Conservation (phyloP, 306 rosid genomes). For the Chamaecrista fasciculata region DNA sequence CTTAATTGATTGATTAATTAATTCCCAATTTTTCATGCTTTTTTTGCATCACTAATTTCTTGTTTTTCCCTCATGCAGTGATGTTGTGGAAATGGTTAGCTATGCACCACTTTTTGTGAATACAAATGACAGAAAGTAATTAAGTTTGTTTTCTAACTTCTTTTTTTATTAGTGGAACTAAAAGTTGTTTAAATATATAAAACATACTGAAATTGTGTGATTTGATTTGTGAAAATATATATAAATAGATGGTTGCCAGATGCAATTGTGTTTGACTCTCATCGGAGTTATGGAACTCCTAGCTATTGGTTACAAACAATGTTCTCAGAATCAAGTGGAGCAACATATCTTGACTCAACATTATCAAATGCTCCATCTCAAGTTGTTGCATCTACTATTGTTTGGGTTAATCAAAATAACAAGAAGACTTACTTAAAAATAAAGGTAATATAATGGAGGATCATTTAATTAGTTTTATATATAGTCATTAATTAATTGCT, state of each 20-base stretch:
- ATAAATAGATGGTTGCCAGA: slow-evolving; percentile 74
- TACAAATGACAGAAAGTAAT: slow-evolving; percentile 65
- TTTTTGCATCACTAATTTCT: too few species aligned
- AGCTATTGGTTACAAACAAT: slow-evolving; percentile 84
- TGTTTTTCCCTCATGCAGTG: too few species aligned
- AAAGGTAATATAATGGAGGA: too few species aligned
- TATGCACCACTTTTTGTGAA: slow-evolving; percentile 91
- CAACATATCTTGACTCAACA: slow-evolving; percentile 55
- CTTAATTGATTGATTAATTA: too few species aligned
- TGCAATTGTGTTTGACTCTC: slow-evolving; percentile 79
- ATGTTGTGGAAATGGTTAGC: slow-evolving; percentile 71
- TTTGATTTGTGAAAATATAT: not conserved
- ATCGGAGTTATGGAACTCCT: slow-evolving; percentile 70
- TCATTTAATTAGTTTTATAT: too few species aligned
- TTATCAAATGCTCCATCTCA: slow-evolving; percentile 40
- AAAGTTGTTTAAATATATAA: too few species aligned
- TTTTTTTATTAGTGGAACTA: not conserved
- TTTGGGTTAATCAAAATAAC: slow-evolving; percentile 34
- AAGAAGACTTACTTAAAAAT: slow-evolving; percentile 44
- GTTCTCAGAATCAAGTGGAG: slow-evolving; percentile 71
- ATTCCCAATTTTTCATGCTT: too few species aligned
- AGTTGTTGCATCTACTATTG: slow-evolving; percentile 59
- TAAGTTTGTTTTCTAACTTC: too few species aligned
- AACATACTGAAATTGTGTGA: too few species aligned
- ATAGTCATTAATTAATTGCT: too few species aligned